Evolutionary conservation across 208 protist species (phyloP), one percentile per base, ranked within the genome.

Genomic region (Leishmania tropica): DNA sequence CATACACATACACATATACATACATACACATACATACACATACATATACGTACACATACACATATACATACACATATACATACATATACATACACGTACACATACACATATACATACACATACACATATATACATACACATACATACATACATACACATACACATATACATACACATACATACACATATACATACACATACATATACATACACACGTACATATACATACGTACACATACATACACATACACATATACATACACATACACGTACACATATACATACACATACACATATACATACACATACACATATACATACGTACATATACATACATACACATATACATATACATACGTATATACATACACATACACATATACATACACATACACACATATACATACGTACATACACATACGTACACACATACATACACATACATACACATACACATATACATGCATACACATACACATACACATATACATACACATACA

Each of bases 191-290:
- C 42, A 54, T 51, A 83, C 21, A 71, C 24, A 81, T 42, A 48
- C 13, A 45, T 7, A 42, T 4, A 73, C 42, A 54, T 51, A 83
- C 21, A 71, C 24, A 81, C 54, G n/a, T n/a, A 48, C 13, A 45
- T 7, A 42, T 4, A 73, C 42, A 54, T 51, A n/a, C n/a, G n/a
- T n/a, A n/a, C n/a, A n/a, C n/a, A n/a, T n/a, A n/a, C n/a, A n/a
- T n/a, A n/a, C n/a, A 83, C 21, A 71, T 37, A 81, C 54, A 48
- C 13, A 45, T 7, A 42, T 4, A 73, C 42, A 54, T 51, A 83
- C 21, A 71, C n/a, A n/a, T n/a, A n/a, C n/a, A n/a, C n/a, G n/a
- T 37, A 81, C 54, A 48, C 13, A 45, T 7, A 42, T 4, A 73
- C 42, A 54, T 51, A n/a, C n/a, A 83, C 21, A 71, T 37, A 81